These are phyloP conservation scores for Fusarium dimerum DNA, from an alignment of 2,329 filamentous ascomycete genomes.

Conservation along the genomic window DNA sequence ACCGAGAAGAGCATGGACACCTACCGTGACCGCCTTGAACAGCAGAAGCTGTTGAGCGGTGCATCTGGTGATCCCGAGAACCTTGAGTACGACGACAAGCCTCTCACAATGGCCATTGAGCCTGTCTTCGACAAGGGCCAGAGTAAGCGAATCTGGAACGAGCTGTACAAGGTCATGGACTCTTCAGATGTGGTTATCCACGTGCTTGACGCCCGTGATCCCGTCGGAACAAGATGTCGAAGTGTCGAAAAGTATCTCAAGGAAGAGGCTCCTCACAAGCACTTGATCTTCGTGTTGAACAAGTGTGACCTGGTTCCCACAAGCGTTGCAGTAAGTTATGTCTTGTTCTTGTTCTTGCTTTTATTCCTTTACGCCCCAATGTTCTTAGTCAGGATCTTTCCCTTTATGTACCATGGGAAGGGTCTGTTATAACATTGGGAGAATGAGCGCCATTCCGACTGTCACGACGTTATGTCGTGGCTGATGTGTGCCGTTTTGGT, in stretches of 20 bases:
- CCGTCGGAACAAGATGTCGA: slow-evolving; percentile 83
- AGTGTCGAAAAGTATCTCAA: slow-evolving; percentile 81
- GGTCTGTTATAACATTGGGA: slow-evolving; percentile 99
- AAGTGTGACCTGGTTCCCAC: slow-evolving; percentile 82
- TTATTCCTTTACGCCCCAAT: slow-evolving; percentile 56
- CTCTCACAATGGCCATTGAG: slow-evolving; percentile 66
- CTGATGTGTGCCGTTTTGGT: slow-evolving; percentile 89
- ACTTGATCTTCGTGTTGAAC: slow-evolving; percentile 59
- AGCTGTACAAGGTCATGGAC: slow-evolving; percentile 92
- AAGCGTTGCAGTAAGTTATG: slow-evolving; percentile 83
- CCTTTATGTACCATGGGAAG: slow-evolving; percentile 71
- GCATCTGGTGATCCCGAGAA: slow-evolving; percentile 59
- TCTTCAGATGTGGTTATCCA: slow-evolving; percentile 97
- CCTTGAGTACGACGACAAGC: slow-evolving; percentile 42
- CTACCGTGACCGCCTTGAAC: slow-evolving; percentile 79
- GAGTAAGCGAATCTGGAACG: slow-evolving; percentile 96
- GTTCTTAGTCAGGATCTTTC: slow-evolving; percentile 82
- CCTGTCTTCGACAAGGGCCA: slow-evolving; percentile 94
- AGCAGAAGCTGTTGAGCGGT: slow-evolving; percentile 75
- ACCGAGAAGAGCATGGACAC: slow-evolving; percentile 78
- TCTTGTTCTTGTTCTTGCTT: slow-evolving; percentile 11
- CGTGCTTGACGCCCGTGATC: slow-evolving; percentile 86
- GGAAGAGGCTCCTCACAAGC: slow-evolving; percentile 94
- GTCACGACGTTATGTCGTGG: slow-evolving; percentile 43
- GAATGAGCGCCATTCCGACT: slow-evolving; percentile 64